Conservation (phyloP, 306 rosid genomes). For the Ormosia semicastrata region DNA sequence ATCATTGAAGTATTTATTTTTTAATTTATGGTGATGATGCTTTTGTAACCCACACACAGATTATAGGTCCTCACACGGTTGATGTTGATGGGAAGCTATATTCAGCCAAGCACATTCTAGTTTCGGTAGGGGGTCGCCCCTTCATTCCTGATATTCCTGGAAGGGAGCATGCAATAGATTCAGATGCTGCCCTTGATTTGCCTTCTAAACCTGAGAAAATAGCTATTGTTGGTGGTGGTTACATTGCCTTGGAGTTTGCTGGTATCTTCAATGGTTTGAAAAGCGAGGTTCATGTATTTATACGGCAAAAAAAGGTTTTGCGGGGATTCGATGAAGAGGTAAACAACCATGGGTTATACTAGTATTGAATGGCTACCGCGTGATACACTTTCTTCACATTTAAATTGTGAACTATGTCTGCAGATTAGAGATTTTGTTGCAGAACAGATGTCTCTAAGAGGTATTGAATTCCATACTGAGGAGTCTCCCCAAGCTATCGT, state of each 20-base stretch:
- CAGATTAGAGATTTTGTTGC: constrained; percentile 84
- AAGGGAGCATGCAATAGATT: constrained; percentile 79
- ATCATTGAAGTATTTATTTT: neutral
- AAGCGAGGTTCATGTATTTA: constrained; percentile 81
- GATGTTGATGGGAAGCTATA: constrained; percentile 83
- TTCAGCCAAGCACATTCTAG: constrained; percentile 80
- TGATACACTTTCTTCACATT: constrained; percentile 7
- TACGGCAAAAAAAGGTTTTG: constrained; percentile 82
- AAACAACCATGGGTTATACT: constrained; percentile 17
- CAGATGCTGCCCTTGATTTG: constrained; percentile 97
- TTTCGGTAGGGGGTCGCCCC: constrained; percentile 91
- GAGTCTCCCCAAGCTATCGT: constrained; percentile 78
- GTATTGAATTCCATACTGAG: constrained; percentile 81
- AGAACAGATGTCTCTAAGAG: constrained; percentile 89
- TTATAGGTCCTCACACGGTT: constrained; percentile 84
- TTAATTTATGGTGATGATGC: constrained; percentile 8
- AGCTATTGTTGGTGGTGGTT: constrained; percentile 98
- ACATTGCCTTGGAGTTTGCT: constrained; percentile 97
- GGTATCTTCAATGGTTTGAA: constrained; percentile 88
- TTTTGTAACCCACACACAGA: constrained; percentile 42
- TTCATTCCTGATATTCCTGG: constrained; percentile 96
- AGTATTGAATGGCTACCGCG: neutral
- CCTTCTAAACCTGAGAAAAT: constrained; percentile 83
- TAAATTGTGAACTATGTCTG: constrained; percentile 36
- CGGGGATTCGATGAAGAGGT: constrained; percentile 99